A percentile compares a stretch with the other conserved stretches of the same genome.
Conservation (phyloP, 176 grass and related monocot species). For the Hordeum marinum region DNA sequence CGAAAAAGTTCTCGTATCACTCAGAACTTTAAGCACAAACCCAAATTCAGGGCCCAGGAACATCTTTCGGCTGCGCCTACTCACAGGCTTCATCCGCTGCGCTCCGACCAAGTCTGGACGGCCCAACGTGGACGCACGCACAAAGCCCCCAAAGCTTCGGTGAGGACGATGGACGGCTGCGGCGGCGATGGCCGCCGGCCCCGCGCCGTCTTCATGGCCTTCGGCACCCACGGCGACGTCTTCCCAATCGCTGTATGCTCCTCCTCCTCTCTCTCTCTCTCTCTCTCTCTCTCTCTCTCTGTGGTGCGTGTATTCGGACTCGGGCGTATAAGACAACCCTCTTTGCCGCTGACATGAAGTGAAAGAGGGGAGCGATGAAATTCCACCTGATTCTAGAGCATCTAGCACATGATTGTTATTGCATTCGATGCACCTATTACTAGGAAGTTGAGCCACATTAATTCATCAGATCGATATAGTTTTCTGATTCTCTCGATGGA, state of each 20-base stretch:
- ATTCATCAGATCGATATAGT: not conserved
- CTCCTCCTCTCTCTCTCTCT: not conserved
- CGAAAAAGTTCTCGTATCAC: no score
- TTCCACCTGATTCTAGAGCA: not conserved
- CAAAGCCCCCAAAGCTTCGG: not conserved
- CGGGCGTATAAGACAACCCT: not conserved
- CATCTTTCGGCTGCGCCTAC: not conserved
- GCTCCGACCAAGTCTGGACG: not conserved
- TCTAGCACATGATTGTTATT: not conserved
- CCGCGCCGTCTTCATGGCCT: slow-evolving; percentile 82
- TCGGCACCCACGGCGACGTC: slow-evolving; percentile 82
- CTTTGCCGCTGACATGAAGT: not conserved
- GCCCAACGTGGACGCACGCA: not conserved
- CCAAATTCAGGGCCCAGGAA: not conserved
- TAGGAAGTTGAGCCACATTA: not conserved
- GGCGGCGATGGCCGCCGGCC: slow-evolving; percentile 22
- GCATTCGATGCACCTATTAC: not conserved
- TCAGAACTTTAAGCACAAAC: not conserved
- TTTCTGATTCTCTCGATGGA: not conserved
- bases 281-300: not conserved
- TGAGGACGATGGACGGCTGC: slow-evolving; percentile 22
- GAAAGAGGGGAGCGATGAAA: not conserved
- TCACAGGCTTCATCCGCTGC: not conserved
- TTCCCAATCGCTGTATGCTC: slow-evolving; percentile 75
- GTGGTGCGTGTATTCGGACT: not conserved